Conservation (phyloP, 2,329 filamentous ascomycete species). For the Chaetomium sp. region DNA sequence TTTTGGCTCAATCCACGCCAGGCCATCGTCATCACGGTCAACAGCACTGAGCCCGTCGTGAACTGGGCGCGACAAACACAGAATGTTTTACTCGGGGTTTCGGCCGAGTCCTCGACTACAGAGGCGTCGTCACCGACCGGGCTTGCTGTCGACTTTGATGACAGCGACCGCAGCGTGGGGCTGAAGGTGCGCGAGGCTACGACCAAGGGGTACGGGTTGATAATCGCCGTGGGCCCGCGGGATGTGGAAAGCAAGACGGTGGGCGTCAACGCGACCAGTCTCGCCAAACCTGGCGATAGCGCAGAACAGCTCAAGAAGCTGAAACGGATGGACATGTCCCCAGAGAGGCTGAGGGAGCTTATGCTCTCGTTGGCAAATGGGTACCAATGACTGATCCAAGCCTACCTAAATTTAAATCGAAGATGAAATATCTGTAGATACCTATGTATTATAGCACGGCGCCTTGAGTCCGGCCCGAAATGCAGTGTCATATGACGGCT, state of each 20-base stretch:
- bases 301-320: constrained; percentile 37
- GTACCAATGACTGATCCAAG: constrained; percentile 46
- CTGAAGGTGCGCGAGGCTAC: constrained; percentile 76
- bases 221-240: constrained; percentile 70
- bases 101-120: constrained; percentile 41
- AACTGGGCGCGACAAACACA: constrained; percentile 51
- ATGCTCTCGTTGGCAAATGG: constrained; percentile 51
- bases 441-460: neutral
- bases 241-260: constrained; percentile 64
- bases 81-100: constrained; percentile 54
- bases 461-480: neutral
- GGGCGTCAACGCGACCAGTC: constrained; percentile 47
- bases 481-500: neutral
- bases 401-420: neutral
- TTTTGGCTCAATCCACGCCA: constrained; percentile 88
- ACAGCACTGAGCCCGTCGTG: constrained; percentile 58
- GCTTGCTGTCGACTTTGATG: constrained; percentile 71
- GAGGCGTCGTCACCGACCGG: constrained; percentile 58
- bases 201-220: constrained; percentile 69
- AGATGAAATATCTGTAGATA: constrained; percentile 4
- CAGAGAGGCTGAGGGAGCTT: constrained; percentile 48
- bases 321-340: constrained; percentile 41
- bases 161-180: constrained; percentile 60
- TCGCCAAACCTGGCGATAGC: constrained; percentile 38
- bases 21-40: constrained; percentile 72